These are phyloP conservation scores for Macaranga tanarius DNA, from an alignment of 441 rosid genomes.

Conservation along the genomic window DNA sequence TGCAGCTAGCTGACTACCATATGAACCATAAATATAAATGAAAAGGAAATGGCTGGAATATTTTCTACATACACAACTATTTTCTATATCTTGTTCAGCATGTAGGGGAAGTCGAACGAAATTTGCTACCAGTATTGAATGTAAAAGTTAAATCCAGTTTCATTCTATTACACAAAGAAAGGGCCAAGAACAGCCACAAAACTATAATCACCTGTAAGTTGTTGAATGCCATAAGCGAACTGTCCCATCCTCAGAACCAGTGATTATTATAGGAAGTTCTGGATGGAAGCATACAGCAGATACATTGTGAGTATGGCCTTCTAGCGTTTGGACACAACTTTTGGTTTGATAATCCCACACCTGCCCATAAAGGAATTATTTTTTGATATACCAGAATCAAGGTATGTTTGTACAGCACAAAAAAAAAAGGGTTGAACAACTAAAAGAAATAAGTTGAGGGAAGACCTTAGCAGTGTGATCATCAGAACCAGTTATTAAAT, in stretches of 20 bases:
- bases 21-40: neutral
- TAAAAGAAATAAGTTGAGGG: conserved; percentile 10
- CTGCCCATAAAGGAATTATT: conserved; percentile 34
- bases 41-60: neutral
- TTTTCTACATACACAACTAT: neutral
- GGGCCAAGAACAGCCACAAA: neutral
- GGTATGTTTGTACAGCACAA: conserved; percentile 10
- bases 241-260: conserved; percentile 90
- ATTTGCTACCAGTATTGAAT: neutral
- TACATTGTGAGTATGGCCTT: conserved; percentile 86
- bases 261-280: conserved; percentile 73
- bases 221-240: conserved; percentile 77
- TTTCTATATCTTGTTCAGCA: neutral
- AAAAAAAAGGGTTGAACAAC: neutral
- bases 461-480: conserved; percentile 96
- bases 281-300: conserved; percentile 82
- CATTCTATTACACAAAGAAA: neutral
- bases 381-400: conserved; percentile 21
- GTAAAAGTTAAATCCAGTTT: neutral
- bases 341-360: conserved; percentile 91
- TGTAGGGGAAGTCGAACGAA: neutral
- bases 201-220: conserved; percentile 57
- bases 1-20: conserved; percentile 8
- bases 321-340: conserved; percentile 74
- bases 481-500: conserved; percentile 91